These are phyloP conservation scores for Colletotrichum zoysiae DNA, from an alignment of 2,329 filamentous ascomycete species.

Conservation along the genomic window DNA sequence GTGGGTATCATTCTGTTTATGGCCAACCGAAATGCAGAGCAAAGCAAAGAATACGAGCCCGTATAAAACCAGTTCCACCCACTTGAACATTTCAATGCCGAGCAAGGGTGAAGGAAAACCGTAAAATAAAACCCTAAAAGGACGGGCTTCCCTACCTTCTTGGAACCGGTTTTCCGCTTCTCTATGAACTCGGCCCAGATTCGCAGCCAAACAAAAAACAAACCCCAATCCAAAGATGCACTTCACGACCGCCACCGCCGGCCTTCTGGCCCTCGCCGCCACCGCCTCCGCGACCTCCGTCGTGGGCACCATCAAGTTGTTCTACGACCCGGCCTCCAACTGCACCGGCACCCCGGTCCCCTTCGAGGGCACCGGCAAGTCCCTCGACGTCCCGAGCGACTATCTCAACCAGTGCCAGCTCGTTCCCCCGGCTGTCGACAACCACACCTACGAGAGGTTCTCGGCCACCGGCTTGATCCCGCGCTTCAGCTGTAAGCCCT, in stretches of 20 bases:
- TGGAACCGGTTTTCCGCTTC: neutral
- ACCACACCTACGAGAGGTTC: slow-evolving; percentile 29
- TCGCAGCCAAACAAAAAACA: neutral
- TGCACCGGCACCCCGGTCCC: slow-evolving; percentile 9
- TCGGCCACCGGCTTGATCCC: slow-evolving; percentile 15
- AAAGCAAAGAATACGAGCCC: neutral
- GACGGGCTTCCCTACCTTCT: neutral
- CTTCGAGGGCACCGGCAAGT: neutral
- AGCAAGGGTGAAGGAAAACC: neutral
- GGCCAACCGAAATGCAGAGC: neutral
- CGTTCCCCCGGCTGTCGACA: slow-evolving; percentile 13
- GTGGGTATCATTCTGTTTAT: neutral
- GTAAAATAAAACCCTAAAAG: neutral
- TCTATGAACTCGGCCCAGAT: too few relatives aligned
- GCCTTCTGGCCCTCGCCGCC: slow-evolving; percentile 25
- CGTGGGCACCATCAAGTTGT: slow-evolving; percentile 37
- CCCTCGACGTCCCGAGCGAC: slow-evolving; percentile 12
- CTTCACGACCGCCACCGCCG: slow-evolving; percentile 15
- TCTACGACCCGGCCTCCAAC: slow-evolving; percentile 22
- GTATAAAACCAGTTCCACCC: slow-evolving; percentile 4
- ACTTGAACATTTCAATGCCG: neutral
- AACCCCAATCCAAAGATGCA: slow-evolving; percentile 6
- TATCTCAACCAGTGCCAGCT: slow-evolving; percentile 1
- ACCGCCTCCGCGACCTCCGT: slow-evolving; percentile 21
- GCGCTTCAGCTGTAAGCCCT: slow-evolving; percentile 15